Conservation (phyloP, 352 stramenopile genomes). For the Globisporangium alternatum region DNA sequence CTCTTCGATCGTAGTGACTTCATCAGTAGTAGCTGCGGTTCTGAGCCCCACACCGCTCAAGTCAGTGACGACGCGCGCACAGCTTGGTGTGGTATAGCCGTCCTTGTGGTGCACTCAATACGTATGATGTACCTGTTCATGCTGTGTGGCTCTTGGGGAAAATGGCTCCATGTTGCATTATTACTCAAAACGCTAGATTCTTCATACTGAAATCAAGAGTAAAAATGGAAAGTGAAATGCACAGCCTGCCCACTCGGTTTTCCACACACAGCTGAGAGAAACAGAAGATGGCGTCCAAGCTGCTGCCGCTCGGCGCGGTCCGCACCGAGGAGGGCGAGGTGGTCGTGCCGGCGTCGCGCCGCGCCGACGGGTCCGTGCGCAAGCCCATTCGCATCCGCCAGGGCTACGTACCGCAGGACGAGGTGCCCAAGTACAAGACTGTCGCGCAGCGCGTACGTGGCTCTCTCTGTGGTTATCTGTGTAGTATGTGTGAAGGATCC, state of each 20-base stretch:
- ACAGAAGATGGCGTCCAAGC: background rate
- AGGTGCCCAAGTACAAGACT: constrained; percentile 79
- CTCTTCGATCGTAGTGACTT: background rate
- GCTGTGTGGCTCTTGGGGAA: background rate
- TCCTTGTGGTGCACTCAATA: background rate
- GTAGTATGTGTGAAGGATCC: too few species aligned
- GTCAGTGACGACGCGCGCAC: background rate
- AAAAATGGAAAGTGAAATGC: background rate
- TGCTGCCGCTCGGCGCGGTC: constrained; percentile 62
- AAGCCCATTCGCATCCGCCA: constrained; percentile 80
- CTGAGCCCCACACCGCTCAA: background rate
- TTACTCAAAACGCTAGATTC: background rate
- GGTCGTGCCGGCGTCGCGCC: constrained; percentile 55
- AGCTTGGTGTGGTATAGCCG: background rate
- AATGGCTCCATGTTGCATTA: background rate
- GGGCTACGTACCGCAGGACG: constrained; percentile 80
- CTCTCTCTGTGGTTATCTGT: background rate
- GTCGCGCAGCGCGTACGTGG: constrained; percentile 45
- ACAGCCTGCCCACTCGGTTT: background rate
- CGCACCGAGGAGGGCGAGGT: constrained; percentile 56
- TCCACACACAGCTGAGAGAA: background rate
- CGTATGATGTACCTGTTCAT: background rate
- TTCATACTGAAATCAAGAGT: background rate
- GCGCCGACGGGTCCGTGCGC: constrained; percentile 70
- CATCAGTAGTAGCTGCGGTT: background rate